phyloP scores from a whole-genome alignment of 2,329 filamentous ascomycete genomes.

The Simplicillium sp. region DNA sequence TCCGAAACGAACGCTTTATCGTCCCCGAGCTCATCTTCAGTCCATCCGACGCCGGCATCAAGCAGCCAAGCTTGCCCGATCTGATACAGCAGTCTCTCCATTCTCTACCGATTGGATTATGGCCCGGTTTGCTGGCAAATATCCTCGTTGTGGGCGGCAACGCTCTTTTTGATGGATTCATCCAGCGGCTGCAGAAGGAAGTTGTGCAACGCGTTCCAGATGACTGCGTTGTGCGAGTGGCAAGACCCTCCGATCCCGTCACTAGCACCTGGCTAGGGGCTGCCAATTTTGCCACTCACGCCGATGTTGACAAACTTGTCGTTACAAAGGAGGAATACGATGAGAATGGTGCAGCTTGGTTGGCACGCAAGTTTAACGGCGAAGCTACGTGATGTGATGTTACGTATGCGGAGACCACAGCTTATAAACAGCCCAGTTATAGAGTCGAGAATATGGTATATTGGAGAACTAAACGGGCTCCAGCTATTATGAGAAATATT shows the following conservation, averaged over 20 bases:
- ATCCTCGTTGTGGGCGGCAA: conserved; percentile 85
- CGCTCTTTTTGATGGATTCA: conserved; percentile 68
- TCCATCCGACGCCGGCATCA: conserved; percentile 76
- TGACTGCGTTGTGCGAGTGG: conserved; percentile 69
- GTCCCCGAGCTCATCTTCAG: conserved; percentile 87
- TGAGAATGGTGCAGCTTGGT: conserved; percentile 70
- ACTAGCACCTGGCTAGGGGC: conserved; percentile 79
- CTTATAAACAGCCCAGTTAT: neutral
- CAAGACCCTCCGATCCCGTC: conserved; percentile 61
- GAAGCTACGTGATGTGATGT: conserved; percentile 16
- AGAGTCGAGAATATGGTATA: too few relatives aligned
- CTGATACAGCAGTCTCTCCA: conserved; percentile 73
- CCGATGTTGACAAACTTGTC: conserved; percentile 54
- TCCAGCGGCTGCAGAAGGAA: conserved; percentile 68
- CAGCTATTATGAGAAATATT: too few relatives aligned
- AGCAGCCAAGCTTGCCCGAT: conserved; percentile 72
- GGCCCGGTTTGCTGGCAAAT: conserved; percentile 77
- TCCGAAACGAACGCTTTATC: conserved; percentile 86
- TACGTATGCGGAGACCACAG: neutral
- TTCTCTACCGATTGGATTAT: conserved; percentile 68
- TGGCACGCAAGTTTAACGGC: conserved; percentile 58
- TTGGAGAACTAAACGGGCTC: too few relatives aligned
- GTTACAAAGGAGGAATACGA: conserved; percentile 90
- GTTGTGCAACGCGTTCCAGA: conserved; percentile 62
- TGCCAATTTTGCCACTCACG: conserved; percentile 64